A percentile compares a stretch with the other conserved stretches of the same genome.
Conservation (phyloP, 139 green algal genomes). For the Gonium pectorale region DNA sequence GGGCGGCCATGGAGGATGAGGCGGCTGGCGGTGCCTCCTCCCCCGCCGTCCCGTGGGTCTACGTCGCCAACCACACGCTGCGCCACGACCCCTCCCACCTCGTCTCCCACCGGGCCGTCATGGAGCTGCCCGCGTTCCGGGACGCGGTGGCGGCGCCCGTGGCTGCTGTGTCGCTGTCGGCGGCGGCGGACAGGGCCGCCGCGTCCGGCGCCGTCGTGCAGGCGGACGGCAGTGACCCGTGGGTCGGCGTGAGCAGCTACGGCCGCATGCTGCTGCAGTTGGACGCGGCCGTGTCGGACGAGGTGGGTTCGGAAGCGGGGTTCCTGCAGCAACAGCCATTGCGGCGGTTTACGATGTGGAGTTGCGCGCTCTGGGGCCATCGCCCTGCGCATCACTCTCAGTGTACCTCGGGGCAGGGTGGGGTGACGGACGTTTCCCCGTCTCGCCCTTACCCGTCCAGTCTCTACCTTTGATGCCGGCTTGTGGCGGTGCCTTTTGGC, state of each 20-base stretch:
- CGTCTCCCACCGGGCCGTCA: constrained; percentile 72
- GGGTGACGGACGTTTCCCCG: too few relatives aligned
- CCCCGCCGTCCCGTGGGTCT: constrained; percentile 53
- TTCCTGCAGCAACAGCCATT: too few relatives aligned
- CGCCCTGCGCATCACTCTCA: too few relatives aligned
- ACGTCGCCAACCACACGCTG: constrained; percentile 41
- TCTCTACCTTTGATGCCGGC: neutral
- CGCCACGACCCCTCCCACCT: constrained; percentile 87
- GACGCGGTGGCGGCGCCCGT: constrained; percentile 26
- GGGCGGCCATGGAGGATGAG: constrained; percentile 51
- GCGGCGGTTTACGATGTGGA: too few relatives aligned
- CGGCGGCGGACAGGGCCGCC: neutral
- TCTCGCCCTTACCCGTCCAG: too few relatives aligned
- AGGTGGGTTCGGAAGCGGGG: constrained; percentile 61
- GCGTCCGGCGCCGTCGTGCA: neutral
- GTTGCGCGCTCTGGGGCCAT: too few relatives aligned
- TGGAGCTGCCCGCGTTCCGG: constrained; percentile 20
- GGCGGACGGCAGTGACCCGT: neutral
- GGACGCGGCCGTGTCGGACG: constrained; percentile 51
- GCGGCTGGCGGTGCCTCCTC: neutral
- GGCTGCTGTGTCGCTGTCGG: neutral
- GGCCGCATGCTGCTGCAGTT: constrained; percentile 53
- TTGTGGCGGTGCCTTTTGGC: neutral
- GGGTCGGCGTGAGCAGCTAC: constrained; percentile 39
- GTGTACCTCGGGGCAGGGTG: too few relatives aligned